Evolutionary conservation across 2,329 filamentous ascomycete species (phyloP), one percentile per base, ranked within the genome.

Genomic region (Penicillium sclerotiorum): DNA sequence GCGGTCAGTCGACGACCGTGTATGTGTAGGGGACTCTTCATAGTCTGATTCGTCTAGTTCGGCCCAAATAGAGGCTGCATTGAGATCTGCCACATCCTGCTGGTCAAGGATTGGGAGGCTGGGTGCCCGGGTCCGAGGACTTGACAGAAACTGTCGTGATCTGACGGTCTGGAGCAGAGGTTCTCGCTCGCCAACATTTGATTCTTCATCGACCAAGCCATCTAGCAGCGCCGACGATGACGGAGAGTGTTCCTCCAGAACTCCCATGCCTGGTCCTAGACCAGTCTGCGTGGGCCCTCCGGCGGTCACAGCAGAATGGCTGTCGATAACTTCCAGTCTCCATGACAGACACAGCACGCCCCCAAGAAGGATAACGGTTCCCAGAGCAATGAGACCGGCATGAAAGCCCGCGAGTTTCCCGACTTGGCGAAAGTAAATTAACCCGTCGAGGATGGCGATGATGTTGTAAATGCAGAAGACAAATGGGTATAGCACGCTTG

Each of bases 391-490:
- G 50, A 80, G 65, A 9, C 69, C 67, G 13, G 89, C 93, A 64
- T 90, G 86, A 2, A 94, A 73, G 1, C 84, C 79, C 13, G 86
- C 85, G 55, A 99, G 84, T 48, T 89, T 81, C 57, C 90, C 87
- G 45, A 87, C 88, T 72, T 99, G 94, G 62, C 88, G 82, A 75
- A 97, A 99, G 73, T 97, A 99, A 63, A 99, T 96, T 60, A 99
- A 80, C 25, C 94, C 94, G 72, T 99, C 94, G 60, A 97, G 78
- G 60, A 99, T 99, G 58, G 94, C 94, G 65, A 97, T 92, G 65
- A 99, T 96, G 78, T 99, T 99, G 80, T 97, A 99, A 57, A 97
- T 85, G 79, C 94, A 99, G 73, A 99, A 99, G 32, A 97, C 92
- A 61, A 97, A 86, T 5, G 94, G 94, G 72, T 99, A 99, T 59